Evolutionary conservation across 192 early-diverging fungal genomes (phyloP).

Genomic region (Chytriomyces hyalinus): DNA sequence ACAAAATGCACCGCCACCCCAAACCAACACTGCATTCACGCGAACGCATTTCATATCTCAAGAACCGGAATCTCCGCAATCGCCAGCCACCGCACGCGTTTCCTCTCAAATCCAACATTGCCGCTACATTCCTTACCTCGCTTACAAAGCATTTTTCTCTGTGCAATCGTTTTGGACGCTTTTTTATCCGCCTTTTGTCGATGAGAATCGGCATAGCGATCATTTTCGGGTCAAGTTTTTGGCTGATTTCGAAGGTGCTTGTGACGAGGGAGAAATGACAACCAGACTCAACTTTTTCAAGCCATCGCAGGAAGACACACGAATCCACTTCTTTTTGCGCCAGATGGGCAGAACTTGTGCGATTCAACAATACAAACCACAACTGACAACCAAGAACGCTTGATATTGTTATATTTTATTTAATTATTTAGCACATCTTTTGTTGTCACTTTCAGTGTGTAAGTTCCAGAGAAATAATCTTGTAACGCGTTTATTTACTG

Average conservation of each 20-base stretch:
- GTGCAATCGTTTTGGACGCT: background rate
- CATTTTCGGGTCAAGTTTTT: constrained; percentile 8
- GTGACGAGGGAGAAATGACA: background rate
- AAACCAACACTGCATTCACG: background rate
- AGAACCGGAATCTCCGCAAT: no score
- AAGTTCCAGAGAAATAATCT: constrained; percentile 26
- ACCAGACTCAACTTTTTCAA: constrained; percentile 13
- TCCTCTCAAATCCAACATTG: background rate
- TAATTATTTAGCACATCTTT: no score
- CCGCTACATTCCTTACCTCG: background rate
- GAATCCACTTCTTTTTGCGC: no score
- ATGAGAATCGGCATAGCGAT: constrained; percentile 7
- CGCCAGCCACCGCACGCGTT: background rate
- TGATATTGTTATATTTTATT: no score
- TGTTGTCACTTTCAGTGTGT: no score
- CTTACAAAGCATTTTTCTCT: background rate
- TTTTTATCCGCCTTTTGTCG: constrained; percentile 2
- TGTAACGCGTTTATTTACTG: background rate
- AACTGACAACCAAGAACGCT: no score
- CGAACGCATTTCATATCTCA: no score
- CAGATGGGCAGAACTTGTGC: no score
- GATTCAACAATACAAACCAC: no score
- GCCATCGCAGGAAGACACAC: no score
- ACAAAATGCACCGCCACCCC: background rate
- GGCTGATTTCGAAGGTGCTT: background rate